Base-by-base conservation (phyloP, 371 early-diverging fungal species). In the Globomyces sp. region DNA sequence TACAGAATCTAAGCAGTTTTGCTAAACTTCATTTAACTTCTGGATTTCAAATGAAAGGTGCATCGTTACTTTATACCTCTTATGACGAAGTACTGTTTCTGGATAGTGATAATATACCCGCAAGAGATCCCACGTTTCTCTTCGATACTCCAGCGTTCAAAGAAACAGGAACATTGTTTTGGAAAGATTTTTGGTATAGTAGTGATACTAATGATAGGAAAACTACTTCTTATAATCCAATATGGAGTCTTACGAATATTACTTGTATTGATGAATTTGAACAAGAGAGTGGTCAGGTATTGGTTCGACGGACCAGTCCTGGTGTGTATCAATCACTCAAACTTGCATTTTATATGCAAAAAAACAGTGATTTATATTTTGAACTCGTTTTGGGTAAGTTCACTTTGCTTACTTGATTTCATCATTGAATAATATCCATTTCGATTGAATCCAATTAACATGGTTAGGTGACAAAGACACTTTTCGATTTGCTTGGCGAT, bases 101-200 rank as follows among this genome's bases (percentile, higher is more conserved):
- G 10, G 86, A 86, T 63, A 78, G 81, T n/a, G 86, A 86, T 61
- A 82, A 83, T 57, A 65, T 74, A 0, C 77, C 80, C 3, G 67
- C 78, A 0, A 53, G 65, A 13, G 80, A 86, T 41, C 85, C 83
- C 0, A 66, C 79, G 1, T 77, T 74, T 41, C 59, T 84, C 34
- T 86, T 86, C 68, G 71, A 78, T 42, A 68, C 70, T 4, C 43
- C 61, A n/a, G 76, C 70, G 47, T 86, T 76, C 58, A 66, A 69
- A 48, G 43, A 57, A n/a, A 78, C 71, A 5, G 84, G 85, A 39
- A 82, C 80, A 0, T 50, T 86, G 37, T 81, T 86, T 48, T 86
- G 86, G 86, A 81, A 81, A 0, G 86, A 86, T 61, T 84, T 76
- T 57, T 83, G 85, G 78, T 24, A 24, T 24, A 24, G 24, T 24